Base-by-base conservation (phyloP, 176 grass and related monocot genomes). In the Oryza rufipogon region DNA sequence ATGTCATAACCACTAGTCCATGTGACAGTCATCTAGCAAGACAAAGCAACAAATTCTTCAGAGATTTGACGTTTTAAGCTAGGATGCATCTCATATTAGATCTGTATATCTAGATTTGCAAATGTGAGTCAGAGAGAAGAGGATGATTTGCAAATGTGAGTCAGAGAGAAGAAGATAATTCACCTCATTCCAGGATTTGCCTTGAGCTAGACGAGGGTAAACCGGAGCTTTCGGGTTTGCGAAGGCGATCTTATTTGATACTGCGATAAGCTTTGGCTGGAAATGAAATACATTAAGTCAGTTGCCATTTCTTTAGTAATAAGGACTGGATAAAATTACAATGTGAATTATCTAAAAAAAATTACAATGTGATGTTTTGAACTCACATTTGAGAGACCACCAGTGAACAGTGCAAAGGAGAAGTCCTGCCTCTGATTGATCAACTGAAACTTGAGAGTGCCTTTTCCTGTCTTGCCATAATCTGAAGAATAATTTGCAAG, bases 1-100 rank as follows among this genome's bases (percentile, higher is more conserved):
- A 64, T 92, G 69, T 83, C 85, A 68, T 98, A 95, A 7, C 96
- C 96, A 75, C 96, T 98, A 78, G 96, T 95, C 96, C 96, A 98
- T 25, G 96, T 93, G 17, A 98, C 91, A 49, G 92, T 98, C 92
- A 98, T 98, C 96, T 98, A 77, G 52, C n/a, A 78, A 32, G 15
- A 46, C 22, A 84, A 36, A 51, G 2, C 4, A 73, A 39, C n/a
- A 4, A 12, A 0, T 13, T 13, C 0, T 32, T 42, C 0, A 46
- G 13, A 17, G 16, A 64, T 36, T 68, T 46, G 12, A 34, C 3
- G 3, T 46, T 45, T 45, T 11, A 46, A 60, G 42, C 2, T 38
- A 48, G 6, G 41, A 20, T 56, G 44, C 14, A 70, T 45, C 6
- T 14, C 0, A 64, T n/a, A 79, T 11, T 32, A 33, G 7, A 80